phyloP scores from a whole-genome alignment of 345 rosid species.

The Adansonia digitata region DNA sequence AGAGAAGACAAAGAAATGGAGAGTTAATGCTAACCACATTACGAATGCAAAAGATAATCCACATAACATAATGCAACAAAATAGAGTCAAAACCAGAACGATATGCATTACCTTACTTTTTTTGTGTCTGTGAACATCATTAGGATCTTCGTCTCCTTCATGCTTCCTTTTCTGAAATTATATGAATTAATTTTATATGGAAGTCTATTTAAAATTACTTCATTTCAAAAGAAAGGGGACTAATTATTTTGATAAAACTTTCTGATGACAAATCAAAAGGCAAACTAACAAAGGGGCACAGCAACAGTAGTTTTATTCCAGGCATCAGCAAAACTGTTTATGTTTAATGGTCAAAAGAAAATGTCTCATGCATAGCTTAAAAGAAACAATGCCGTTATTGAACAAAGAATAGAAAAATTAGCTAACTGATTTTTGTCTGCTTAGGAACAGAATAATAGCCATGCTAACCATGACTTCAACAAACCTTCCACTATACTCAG shows the following conservation, averaged over 20 bases:
- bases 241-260: too few relatives aligned
- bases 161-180: conserved; percentile 86
- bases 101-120: conserved; percentile 70
- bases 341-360: not conserved
- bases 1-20: conserved; percentile 1
- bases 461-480: not conserved
- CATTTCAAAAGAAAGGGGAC: not conserved
- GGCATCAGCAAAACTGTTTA: not conserved
- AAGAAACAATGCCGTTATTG: not conserved
- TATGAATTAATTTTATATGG: conserved; percentile 2
- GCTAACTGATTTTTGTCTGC: not conserved
- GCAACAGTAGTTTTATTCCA: not conserved
- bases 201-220: not conserved
- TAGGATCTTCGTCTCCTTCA: conserved; percentile 86
- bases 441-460: not conserved
- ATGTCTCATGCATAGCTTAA: not conserved
- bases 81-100: not conserved
- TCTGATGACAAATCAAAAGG: not conserved
- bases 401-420: not conserved
- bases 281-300: not conserved
- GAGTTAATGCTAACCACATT: not conserved
- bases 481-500: not conserved
- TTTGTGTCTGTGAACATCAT: conserved; percentile 75
- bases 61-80: not conserved
- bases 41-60: not conserved